A percentile compares a stretch with the other conserved stretches of the same genome.
Conservation (phyloP, 495 filamentous ascomycete genomes). For the Trichoderma parareesei region DNA sequence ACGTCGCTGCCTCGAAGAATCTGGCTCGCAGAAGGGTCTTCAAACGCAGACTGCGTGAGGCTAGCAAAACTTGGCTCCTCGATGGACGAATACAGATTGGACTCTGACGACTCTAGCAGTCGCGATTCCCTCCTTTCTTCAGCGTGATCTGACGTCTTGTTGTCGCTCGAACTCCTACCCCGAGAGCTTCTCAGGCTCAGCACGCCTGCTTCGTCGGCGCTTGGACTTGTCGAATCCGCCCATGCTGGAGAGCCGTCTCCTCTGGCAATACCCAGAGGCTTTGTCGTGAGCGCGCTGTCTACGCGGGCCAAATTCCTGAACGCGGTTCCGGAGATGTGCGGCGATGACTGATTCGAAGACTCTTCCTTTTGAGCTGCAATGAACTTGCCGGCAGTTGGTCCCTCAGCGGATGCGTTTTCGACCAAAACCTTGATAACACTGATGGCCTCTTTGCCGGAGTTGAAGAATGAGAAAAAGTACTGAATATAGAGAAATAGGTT, state of each 20-base stretch:
- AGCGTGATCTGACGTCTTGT: conserved; percentile 36
- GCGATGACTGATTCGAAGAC: conserved; percentile 2
- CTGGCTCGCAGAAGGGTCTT: conserved; percentile 82
- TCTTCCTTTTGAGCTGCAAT: background rate
- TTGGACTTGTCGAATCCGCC: conserved; percentile 29
- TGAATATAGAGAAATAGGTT: conserved; percentile 31
- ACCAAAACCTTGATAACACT: conserved; percentile 68
- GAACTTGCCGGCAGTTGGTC: background rate
- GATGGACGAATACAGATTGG: conserved; percentile 67
- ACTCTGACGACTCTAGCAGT: conserved; percentile 64
- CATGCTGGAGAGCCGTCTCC: conserved; percentile 53
- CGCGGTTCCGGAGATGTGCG: background rate
- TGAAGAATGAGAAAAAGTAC: conserved; percentile 97
- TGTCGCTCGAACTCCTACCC: conserved; percentile 49
- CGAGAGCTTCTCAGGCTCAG: conserved; percentile 35
- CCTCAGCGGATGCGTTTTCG: conserved; percentile 40
- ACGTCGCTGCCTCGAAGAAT: conserved; percentile 81
- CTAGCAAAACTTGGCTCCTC: conserved; percentile 63
- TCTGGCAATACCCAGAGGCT: conserved; percentile 51
- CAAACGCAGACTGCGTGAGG: conserved; percentile 58
- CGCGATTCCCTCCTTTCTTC: conserved; percentile 40
- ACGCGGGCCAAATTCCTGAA: background rate
- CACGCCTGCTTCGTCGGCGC: conserved; percentile 32
- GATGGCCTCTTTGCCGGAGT: conserved; percentile 76
- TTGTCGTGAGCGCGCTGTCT: conserved; percentile 6